Base-by-base conservation (phyloP, 495 filamentous ascomycete species). In the Neurospora cerealis region DNA sequence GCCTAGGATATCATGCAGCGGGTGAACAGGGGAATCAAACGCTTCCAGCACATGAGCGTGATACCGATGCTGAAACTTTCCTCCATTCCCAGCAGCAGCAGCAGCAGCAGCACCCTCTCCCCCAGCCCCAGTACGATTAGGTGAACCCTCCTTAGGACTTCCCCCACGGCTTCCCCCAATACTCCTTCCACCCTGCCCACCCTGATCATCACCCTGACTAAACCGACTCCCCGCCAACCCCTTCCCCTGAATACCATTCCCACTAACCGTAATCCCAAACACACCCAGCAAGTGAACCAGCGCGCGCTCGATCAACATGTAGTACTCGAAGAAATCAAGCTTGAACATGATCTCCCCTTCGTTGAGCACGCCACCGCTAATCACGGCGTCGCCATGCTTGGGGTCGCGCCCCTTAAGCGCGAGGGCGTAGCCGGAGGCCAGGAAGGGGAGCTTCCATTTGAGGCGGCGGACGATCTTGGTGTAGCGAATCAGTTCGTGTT, bases 321-420 rank as follows among this genome's bases (percentile, higher is more conserved):
- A 91, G 81, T 87, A 92, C 74, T 92, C 90, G 81, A 90, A 88
- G 74, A 91, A 92, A 75, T 92, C 90, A 8, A 91, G 81, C 77
- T 91, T 91, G 82, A 92, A 92, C 85, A 91, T 91, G 38, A 88
- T 85, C 75, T 90, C 87, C 0, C 83, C 83, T 32, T 88, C 82
- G 11, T 66, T 66, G 54, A 66, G 54, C 54, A 78, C 71, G 80
- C 21, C 48, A 24, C 48, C 48, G 48, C 48, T 60, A 5, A 76
- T 24, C 72, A 76, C 4, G 69, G 38, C 44, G 69, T 69, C 40
- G 73, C 74, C 54, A 74, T 66, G 69, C 54, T 78, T 77, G 70
- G 75, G 79, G 10, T 66, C 48, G 36, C 76, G 80, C 24, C 80
- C 74, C 32, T 66, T 66, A 4, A 84, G 84, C 3, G 87, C 87